Percentiles rank a stretch among this genome's conserved stretches.
These are phyloP conservation scores for Artemisia argyi DNA, from an alignment of 129 eudicot genomes.

Conservation along the genomic window DNA sequence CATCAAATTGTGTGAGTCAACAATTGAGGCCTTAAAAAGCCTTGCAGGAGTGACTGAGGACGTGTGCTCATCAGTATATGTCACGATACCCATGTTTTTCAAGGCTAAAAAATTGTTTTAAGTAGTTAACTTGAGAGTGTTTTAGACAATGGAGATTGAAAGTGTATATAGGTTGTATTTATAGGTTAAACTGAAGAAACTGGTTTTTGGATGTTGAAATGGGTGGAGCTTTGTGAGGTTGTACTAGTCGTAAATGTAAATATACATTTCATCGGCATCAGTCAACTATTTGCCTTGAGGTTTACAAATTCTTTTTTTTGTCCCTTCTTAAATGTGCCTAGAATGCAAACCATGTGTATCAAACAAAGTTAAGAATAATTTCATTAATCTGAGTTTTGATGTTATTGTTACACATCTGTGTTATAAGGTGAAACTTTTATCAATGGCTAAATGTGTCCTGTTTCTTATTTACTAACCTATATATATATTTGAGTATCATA, in stretches of 20 bases:
- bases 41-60: conserved; percentile 33
- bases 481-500: no score
- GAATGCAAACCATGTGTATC: conserved; percentile 6
- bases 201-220: neutral
- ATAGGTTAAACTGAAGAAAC: conserved; percentile 18
- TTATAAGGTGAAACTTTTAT: conserved; percentile 1
- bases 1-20: conserved; percentile 50
- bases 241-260: conserved; percentile 11
- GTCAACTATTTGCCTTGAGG: no score
- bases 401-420: conserved; percentile 8
- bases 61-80: conserved; percentile 42
- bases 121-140: neutral
- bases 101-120: conserved; percentile 3
- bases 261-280: neutral
- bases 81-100: conserved; percentile 37
- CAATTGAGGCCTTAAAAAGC: conserved; percentile 47
- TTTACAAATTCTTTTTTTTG: conserved; percentile 24
- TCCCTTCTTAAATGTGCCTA: conserved; percentile 13
- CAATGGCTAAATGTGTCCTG: no score
- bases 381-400: neutral
- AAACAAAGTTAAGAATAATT: conserved; percentile 24
- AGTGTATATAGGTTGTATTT: conserved; percentile 19
- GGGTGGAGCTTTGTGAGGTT: neutral
- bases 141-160: conserved; percentile 3
- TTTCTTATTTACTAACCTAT: no score